A percentile compares a stretch with the other conserved stretches of the same genome.
phyloP scores from a whole-genome alignment of 371 early-diverging fungal genomes.

The Actinomortierella ambigua region DNA sequence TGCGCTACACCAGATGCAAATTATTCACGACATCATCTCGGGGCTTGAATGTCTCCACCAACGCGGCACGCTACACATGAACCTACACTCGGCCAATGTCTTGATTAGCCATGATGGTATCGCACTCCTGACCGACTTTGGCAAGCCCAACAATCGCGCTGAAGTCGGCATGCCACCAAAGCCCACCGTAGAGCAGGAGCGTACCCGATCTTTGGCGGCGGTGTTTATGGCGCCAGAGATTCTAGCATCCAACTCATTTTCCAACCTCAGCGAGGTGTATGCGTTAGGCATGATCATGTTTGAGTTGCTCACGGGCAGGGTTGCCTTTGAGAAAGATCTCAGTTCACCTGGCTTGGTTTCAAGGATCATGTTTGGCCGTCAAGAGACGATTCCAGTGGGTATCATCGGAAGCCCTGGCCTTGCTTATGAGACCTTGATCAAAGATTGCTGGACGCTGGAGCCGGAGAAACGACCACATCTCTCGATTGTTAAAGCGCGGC shows the following conservation, averaged over 20 bases:
- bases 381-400: slow-evolving; percentile 27
- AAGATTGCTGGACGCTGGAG: slow-evolving; percentile 36
- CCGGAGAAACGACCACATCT: slow-evolving; percentile 39
- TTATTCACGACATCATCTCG: slow-evolving; percentile 36
- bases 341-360: slow-evolving; percentile 25
- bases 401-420: slow-evolving; percentile 25
- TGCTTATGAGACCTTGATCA: slow-evolving; percentile 30
- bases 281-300: slow-evolving; percentile 46
- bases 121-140: slow-evolving; percentile 36
- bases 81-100: slow-evolving; percentile 39
- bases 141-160: slow-evolving; percentile 23
- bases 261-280: slow-evolving; percentile 37
- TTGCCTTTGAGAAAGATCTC: slow-evolving; percentile 36
- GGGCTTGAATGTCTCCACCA: slow-evolving; percentile 38
- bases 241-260: slow-evolving; percentile 28
- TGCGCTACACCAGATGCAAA: slow-evolving; percentile 33
- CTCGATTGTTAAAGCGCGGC: slow-evolving; percentile 23
- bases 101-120: slow-evolving; percentile 27
- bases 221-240: slow-evolving; percentile 43
- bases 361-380: slow-evolving; percentile 38
- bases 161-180: slow-evolving; percentile 42
- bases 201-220: slow-evolving; percentile 24
- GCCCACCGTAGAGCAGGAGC: slow-evolving; percentile 23
- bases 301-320: slow-evolving; percentile 32
- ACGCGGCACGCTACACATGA: slow-evolving; percentile 30